Base-by-base conservation (phyloP, 257 asterid genomes). In the Capsicum pubescens region DNA sequence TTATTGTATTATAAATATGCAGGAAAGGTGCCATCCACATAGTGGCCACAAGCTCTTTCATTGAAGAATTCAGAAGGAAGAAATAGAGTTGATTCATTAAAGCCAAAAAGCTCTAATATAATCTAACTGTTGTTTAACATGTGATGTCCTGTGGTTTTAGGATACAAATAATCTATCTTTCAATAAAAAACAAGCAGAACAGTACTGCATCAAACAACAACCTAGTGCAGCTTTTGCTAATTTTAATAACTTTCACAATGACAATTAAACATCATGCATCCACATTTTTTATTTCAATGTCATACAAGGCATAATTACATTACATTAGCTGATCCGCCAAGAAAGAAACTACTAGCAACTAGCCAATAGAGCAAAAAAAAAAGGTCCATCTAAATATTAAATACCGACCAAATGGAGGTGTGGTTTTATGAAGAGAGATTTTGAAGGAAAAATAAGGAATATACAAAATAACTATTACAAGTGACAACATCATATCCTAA, bases 21-120 rank as follows among this genome's bases (percentile, higher is more conserved):
- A 44, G 81, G 84, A 66, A 89, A 91, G 85, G 95, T 90, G 95
- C 83, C 55, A 81, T 82, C 85, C 72, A 68, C 46, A 15, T 60
- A n/a, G 57, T 11, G 44, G 3, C 64, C 63, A 74, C 68, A 66
- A 52, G 35, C 58, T 55, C 52, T 35, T 77, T 60, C 13, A 7
- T 21, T 59, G 10, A n/a, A 13, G 7, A 58, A 58, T 58, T 58
- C 64, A 16, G 3, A 17, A 5, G 19, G 10, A 16, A 58, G 3
- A 58, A 58, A 17, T 16, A 58, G 64, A 15, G 26, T 55, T 13
- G 9, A 48, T 44, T 44, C 48, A 44, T 44, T 39, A 39, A 39
- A 4, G 44, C 44, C 44, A 3, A 39, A 39, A 39, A 39, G 44
- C 44, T 39, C 3, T 39, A 39, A 4, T 39, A 39, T 39, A 39